Base-by-base conservation (phyloP, 306 rosid species). In the Adenanthera pavonina region DNA sequence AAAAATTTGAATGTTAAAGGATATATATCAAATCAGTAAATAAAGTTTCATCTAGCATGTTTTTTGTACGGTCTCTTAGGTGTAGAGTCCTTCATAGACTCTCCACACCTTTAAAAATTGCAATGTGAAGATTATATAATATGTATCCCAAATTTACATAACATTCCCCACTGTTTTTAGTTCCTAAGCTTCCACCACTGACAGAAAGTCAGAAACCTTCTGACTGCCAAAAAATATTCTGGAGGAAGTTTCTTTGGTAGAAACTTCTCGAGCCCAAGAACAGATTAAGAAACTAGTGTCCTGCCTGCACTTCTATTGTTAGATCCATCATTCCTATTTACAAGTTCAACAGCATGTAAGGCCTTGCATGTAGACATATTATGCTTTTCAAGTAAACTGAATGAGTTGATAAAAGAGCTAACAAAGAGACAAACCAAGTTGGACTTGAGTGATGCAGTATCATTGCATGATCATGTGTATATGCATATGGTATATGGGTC, bases 351-450 rank as follows among this genome's bases (percentile, higher is more conserved):
- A 44, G 38, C 47, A 34, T n/a, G 40, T 17, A 57, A 72, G 61
- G 30, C 30, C 30, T 25, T 25, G 52, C 34, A 77, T 40, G 59
- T 54, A 73, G 71, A 60, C 36, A 40, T 67, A 19, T 35, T 11
- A 41, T 82, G 19, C 43, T 52, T 69, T 46, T 44, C 35, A n/a
- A 43, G 48, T 44, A 52, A 71, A 68, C 48, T 35, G 76, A 80
- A 60, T 34, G 60, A 59, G 62, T 52, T 75, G 59, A 78, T 17
- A 57, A 13, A 30, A 83, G 70, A 72, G 80, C 97, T 96, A 84
- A 96, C 98, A 54, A 93, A 96, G 83, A 86, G 99, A 66, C 94
- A 92, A 71, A 87, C 85, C 86, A 92, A 87, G 85, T 86, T 87
- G 77, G 60, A 87, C 76, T 82, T 87, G 54, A 88, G 86, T 3